Conservation (phyloP, 2,329 filamentous ascomycete genomes). For the Helotiales sp. region DNA sequence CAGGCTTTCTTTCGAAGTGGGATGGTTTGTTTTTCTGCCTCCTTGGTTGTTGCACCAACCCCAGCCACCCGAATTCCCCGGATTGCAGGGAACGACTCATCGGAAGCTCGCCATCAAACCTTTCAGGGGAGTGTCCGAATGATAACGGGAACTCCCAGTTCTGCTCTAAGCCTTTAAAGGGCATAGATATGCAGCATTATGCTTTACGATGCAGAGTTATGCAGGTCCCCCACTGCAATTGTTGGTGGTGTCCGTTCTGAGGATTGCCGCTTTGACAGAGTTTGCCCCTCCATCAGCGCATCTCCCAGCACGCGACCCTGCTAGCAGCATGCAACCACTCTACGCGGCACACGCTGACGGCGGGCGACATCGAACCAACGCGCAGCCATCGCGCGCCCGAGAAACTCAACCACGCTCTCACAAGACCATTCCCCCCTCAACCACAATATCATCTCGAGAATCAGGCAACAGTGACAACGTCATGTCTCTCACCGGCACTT, state of each 20-base stretch:
- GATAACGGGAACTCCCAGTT: not conserved
- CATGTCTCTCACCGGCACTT: slow-evolving; percentile 9
- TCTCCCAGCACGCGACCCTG: not conserved
- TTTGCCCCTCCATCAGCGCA: not conserved
- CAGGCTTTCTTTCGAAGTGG: slow-evolving; percentile 1
- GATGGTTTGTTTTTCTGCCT: not conserved
- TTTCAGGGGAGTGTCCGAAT: not conserved
- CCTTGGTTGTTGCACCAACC: not conserved
- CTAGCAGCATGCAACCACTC: slow-evolving; percentile 29
- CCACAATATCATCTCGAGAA: not conserved
- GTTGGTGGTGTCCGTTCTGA: not conserved
- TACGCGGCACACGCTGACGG: slow-evolving; percentile 24
- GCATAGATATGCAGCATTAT: not conserved
- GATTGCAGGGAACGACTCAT: not conserved
- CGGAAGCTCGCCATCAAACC: not conserved
- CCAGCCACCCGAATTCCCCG: slow-evolving; percentile 2
- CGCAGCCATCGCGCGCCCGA: slow-evolving; percentile 13
- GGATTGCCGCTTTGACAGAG: not conserved
- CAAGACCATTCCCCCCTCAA: slow-evolving; percentile 18
- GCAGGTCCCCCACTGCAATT: not conserved
- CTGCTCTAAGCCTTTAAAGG: not conserved
- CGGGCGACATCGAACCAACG: slow-evolving; percentile 18
- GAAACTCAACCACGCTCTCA: not conserved
- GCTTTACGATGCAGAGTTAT: not conserved
- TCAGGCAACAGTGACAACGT: slow-evolving; percentile 16